Evolutionary conservation across 768 basidiomycete species (phyloP).

Genomic region (Pleurotus cornucopiae): DNA sequence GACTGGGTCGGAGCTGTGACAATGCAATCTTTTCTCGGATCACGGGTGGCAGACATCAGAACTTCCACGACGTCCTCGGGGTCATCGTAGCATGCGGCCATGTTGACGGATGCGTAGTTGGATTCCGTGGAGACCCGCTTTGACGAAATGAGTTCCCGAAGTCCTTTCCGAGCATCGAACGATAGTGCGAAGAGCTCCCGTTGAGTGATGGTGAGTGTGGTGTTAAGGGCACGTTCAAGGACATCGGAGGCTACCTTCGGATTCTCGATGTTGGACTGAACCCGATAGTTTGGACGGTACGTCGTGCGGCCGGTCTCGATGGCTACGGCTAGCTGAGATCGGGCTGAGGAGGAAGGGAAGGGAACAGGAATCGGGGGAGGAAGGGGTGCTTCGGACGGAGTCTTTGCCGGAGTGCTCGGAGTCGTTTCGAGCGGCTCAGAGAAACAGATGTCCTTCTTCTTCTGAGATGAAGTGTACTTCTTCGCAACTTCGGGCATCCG

Average conservation of each 20-base stretch:
- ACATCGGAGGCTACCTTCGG: conserved; percentile 11
- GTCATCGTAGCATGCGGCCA: not conserved
- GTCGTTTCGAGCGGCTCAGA: conserved; percentile 5
- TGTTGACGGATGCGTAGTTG: not conserved
- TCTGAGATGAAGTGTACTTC: no score
- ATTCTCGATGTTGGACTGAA: conserved; percentile 16
- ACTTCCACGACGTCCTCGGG: not conserved
- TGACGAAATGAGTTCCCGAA: conserved; percentile 15
- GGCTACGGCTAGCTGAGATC: conserved; percentile 6
- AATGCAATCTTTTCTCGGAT: not conserved
- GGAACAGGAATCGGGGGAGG: not conserved
- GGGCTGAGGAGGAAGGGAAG: not conserved
- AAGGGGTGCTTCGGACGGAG: not conserved
- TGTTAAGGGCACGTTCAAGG: conserved; percentile 13
- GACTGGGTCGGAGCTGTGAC: not conserved
- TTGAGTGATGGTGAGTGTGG: conserved; percentile 15
- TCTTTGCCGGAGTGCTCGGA: conserved; percentile 7
- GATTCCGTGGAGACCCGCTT: conserved; percentile 3
- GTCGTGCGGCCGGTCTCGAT: conserved; percentile 9
- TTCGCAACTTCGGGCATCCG: no score
- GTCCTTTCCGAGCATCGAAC: conserved; percentile 14
- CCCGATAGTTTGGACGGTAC: conserved; percentile 15
- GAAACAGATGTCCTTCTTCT: not conserved
- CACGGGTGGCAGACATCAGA: not conserved
- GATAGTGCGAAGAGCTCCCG: conserved; percentile 17